Evolutionary conservation across 441 rosid species (phyloP).

Genomic region (Mallotus japonicus): DNA sequence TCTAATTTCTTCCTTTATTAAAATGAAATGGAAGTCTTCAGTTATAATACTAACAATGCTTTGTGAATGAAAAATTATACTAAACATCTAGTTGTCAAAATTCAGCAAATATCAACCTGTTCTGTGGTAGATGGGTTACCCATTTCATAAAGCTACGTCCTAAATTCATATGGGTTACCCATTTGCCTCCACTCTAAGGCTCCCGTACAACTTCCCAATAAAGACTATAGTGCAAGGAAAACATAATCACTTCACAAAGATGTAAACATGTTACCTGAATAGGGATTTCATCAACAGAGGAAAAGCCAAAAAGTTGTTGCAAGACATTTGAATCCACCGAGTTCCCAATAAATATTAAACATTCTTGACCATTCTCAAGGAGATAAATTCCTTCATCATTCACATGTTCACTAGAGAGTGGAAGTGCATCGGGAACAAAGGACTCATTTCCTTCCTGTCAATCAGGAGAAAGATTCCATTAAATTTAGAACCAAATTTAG

Average conservation of each 20-base stretch:
- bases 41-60: too few relatives aligned
- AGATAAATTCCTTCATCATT: conserved; percentile 89
- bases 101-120: too few relatives aligned
- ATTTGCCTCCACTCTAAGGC: not conserved
- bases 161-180: not conserved
- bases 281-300: conserved; percentile 63
- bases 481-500: not conserved
- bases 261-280: conserved; percentile 49
- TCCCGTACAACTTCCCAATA: conserved; percentile 5
- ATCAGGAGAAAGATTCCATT: conserved; percentile 14
- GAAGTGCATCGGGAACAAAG: conserved; percentile 62
- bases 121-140: not conserved
- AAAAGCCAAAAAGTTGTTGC: conserved; percentile 58
- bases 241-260: conserved; percentile 3
- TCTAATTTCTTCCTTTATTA: not conserved
- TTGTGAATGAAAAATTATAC: too few relatives aligned
- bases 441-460: conserved; percentile 66
- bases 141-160: not conserved
- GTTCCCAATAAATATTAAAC: conserved; percentile 69
- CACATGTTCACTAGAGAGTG: conserved; percentile 85
- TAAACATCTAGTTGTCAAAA: too few relatives aligned
- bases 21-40: too few relatives aligned
- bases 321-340: conserved; percentile 59
- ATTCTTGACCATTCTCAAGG: conserved; percentile 95
- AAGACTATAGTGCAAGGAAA: not conserved